A percentile compares a stretch with the other conserved stretches of the same genome.
Evolutionary conservation across 148 eudicot genomes (phyloP).

Genomic region (Fagopyrum homotropicum): DNA sequence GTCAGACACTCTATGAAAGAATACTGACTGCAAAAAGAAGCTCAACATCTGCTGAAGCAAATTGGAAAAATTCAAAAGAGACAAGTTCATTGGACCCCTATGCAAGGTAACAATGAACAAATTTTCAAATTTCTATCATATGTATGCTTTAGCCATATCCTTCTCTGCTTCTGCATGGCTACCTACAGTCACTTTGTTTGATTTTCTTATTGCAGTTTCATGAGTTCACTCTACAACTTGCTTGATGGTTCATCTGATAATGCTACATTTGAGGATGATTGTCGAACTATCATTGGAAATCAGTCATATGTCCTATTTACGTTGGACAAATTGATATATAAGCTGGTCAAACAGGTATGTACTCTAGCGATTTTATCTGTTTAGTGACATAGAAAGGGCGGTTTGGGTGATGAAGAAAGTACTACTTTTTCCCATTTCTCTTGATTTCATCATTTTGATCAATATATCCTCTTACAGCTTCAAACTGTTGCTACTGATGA

Average conservation of each 20-base stretch:
- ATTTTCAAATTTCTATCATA: background rate
- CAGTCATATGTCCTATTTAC: slow-evolving; percentile 87
- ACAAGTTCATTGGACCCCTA: slow-evolving; percentile 43
- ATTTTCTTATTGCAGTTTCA: slow-evolving; percentile 50
- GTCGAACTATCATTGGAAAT: slow-evolving; percentile 79
- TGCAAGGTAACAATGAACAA: slow-evolving; percentile 41
- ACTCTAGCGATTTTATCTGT: background rate
- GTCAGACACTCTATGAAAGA: slow-evolving; percentile 69
- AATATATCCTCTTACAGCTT: slow-evolving; percentile 45
- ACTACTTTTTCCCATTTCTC: background rate
- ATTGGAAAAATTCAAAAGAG: slow-evolving; percentile 59
- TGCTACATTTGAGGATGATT: slow-evolving; percentile 91
- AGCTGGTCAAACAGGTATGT: slow-evolving; percentile 86
- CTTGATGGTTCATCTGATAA: slow-evolving; percentile 93
- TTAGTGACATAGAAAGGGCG: background rate
- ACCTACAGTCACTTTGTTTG: background rate
- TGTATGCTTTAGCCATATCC: background rate
- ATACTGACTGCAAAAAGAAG: slow-evolving; percentile 61
- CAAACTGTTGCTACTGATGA: slow-evolving; percentile 84
- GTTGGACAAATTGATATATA: slow-evolving; percentile 85
- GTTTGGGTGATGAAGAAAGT: background rate
- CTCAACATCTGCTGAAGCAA: slow-evolving; percentile 47
- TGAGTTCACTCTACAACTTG: slow-evolving; percentile 67
- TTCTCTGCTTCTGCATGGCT: background rate
- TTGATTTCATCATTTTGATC: background rate